These are phyloP conservation scores for Echinochloa phyllopogon DNA, from an alignment of 176 grass and related monocot genomes.

Conservation along the genomic window DNA sequence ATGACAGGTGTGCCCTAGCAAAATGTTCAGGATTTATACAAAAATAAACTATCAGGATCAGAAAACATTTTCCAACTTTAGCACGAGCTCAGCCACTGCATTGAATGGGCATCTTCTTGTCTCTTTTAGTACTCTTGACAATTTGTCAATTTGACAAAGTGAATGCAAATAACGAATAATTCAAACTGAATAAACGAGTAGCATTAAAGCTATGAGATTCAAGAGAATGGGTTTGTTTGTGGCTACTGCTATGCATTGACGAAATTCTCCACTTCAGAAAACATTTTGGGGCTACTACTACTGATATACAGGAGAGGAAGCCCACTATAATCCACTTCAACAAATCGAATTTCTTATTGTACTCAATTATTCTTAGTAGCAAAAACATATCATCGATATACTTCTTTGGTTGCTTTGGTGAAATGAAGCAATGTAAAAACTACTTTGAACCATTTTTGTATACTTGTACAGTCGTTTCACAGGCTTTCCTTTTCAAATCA, in stretches of 20 bases:
- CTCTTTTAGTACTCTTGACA: background rate
- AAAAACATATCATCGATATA: background rate
- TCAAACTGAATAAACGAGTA: constrained; percentile 15
- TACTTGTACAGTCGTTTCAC: background rate
- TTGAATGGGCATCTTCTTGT: background rate
- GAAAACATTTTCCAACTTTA: constrained; percentile 11
- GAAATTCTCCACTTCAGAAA: background rate
- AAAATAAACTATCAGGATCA: constrained; percentile 9
- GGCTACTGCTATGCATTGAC: background rate
- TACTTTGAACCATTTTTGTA: background rate
- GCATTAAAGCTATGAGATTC: background rate
- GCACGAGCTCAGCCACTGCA: background rate
- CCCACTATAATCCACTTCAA: background rate
- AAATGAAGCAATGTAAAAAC: background rate
- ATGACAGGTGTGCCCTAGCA: constrained; percentile 15
- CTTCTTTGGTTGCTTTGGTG: background rate
- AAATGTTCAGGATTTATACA: constrained; percentile 5
- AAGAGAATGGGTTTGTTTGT: constrained; percentile 10
- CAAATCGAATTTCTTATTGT: background rate
- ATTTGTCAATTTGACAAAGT: constrained; percentile 8
- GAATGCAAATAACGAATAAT: background rate
- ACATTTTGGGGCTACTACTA: too few relatives aligned
- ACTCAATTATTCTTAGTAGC: background rate
- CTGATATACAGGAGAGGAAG: background rate
- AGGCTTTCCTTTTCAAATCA: background rate